Evolutionary conservation across 2,329 filamentous ascomycete species (phyloP), one percentile per base, ranked within the genome.

Genomic region (Elsinoe ampelina): DNA sequence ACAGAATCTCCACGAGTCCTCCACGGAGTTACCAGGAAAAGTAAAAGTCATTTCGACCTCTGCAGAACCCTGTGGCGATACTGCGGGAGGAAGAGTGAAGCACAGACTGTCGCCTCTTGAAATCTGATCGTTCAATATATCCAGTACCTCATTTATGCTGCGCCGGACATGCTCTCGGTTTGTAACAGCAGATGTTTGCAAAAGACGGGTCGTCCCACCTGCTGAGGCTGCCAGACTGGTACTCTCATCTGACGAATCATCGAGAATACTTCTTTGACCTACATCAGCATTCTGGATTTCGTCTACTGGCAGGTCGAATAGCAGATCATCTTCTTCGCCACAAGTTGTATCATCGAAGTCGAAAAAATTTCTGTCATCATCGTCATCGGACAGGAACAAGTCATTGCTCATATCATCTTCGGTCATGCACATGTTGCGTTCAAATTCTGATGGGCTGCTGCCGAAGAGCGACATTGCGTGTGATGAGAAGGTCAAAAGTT

Each of bases 1-100:
- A 80, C 78, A 73, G 61, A 80, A 80, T 63, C 76, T 77, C 80
- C 80, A 82, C 12, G 80, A 79, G 65, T 84, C 81, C 57, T 77
- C 72, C 2, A 70, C 69, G 52, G 71, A 78, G 58, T 70, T 77
- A 12, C 80, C 81, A 11, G 81, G 81, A 66, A 80, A 84, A 19
- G 66, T 57, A 10, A 61, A 57, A 2, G 17, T 3, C 8, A 19
- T 13, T 45, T 45, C 45, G 5, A 26, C 12, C 11, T 11, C 15
- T 34, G 26, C 7, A 30, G 26, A 30, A 30, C 4, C 26, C 26
- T 30, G 26, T 8, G 26, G 26, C 26, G 26, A 5, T 7, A 7
- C 26, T 5, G 26, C 26, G 7, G 7, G 4, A 30, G 26, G 26
- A 5, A 30, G 26, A 30, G 26, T 30, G 26, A 30, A 30, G 26